A percentile compares a stretch with the other conserved stretches of the same genome.
Evolutionary conservation across 2,329 filamentous ascomycete species (phyloP).

Genomic region (Colletotrichum cereale): DNA sequence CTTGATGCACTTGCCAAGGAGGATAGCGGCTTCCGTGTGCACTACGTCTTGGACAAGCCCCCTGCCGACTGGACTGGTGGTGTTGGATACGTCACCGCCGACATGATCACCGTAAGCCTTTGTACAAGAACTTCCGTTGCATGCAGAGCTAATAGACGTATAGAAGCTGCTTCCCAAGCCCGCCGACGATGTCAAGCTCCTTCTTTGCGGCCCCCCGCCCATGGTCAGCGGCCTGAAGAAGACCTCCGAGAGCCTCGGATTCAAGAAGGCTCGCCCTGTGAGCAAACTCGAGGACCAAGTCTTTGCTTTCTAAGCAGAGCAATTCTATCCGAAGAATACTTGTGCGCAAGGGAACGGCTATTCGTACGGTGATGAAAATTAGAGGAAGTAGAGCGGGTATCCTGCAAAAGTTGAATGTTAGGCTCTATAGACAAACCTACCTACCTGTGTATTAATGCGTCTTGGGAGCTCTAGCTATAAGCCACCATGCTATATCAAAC

Average conservation of each 20-base stretch:
- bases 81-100: slow-evolving; percentile 92
- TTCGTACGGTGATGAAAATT: not conserved
- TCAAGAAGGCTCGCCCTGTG: slow-evolving; percentile 90
- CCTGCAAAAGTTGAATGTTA: not conserved
- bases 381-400: slow-evolving; percentile 7
- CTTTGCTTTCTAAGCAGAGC: slow-evolving; percentile 79
- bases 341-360: too few species aligned
- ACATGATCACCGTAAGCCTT: slow-evolving; percentile 86
- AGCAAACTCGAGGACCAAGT: slow-evolving; percentile 99
- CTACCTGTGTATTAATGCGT: slow-evolving; percentile 4
- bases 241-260: slow-evolving; percentile 88
- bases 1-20: slow-evolving; percentile 82
- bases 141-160: slow-evolving; percentile 47
- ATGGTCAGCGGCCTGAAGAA: slow-evolving; percentile 99
- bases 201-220: slow-evolving; percentile 94
- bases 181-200: slow-evolving; percentile 88
- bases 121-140: not conserved
- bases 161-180: slow-evolving; percentile 86
- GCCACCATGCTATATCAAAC: not conserved
- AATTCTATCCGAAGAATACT: not conserved
- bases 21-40: slow-evolving; percentile 85
- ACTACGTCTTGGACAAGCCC: slow-evolving; percentile 97
- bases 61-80: slow-evolving; percentile 92
- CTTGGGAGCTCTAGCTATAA: not conserved
- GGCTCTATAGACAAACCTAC: not conserved